These are phyloP conservation scores for Wickerhamiella azymoides DNA, from an alignment of 805 yeast genomes.

Conservation along the genomic window DNA sequence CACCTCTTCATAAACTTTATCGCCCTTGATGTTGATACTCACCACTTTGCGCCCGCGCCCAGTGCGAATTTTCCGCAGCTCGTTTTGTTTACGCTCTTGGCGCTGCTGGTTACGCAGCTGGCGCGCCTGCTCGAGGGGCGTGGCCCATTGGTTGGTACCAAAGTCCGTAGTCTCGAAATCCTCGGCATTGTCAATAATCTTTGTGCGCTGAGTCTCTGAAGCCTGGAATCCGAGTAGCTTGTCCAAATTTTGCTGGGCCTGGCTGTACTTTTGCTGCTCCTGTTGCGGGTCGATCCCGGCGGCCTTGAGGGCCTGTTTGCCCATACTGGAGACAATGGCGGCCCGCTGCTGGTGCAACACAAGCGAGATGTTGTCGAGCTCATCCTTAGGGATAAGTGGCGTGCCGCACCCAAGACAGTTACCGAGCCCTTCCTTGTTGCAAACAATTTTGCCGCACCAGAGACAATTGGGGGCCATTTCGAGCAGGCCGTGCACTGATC, in stretches of 20 bases:
- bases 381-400: slow-evolving; percentile 49
- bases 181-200: slow-evolving; percentile 82
- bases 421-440: slow-evolving; percentile 78
- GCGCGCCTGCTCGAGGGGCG: slow-evolving; percentile 71
- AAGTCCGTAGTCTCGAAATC: slow-evolving; percentile 60
- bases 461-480: slow-evolving; percentile 88
- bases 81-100: slow-evolving; percentile 45
- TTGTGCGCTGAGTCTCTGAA: slow-evolving; percentile 78
- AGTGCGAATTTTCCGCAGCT: slow-evolving; percentile 38
- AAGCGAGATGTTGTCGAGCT: slow-evolving; percentile 39
- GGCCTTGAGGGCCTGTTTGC: slow-evolving; percentile 27
- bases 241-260: slow-evolving; percentile 64
- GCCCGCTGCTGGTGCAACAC: slow-evolving; percentile 46
- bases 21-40: slow-evolving; percentile 66
- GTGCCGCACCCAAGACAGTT: slow-evolving; percentile 77
- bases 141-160: slow-evolving; percentile 59
- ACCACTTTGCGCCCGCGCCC: slow-evolving; percentile 68
- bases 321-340: slow-evolving; percentile 24
- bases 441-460: slow-evolving; percentile 86
- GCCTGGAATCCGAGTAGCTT: slow-evolving; percentile 68
- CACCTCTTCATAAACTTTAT: slow-evolving; percentile 59
- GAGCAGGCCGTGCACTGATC: slow-evolving; percentile 72
- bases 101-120: slow-evolving; percentile 78
- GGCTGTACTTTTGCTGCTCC: slow-evolving; percentile 28
- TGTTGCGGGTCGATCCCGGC: slow-evolving; percentile 25